Conservation (phyloP, 805 yeast species). For the Barnettozyma sp. region DNA sequence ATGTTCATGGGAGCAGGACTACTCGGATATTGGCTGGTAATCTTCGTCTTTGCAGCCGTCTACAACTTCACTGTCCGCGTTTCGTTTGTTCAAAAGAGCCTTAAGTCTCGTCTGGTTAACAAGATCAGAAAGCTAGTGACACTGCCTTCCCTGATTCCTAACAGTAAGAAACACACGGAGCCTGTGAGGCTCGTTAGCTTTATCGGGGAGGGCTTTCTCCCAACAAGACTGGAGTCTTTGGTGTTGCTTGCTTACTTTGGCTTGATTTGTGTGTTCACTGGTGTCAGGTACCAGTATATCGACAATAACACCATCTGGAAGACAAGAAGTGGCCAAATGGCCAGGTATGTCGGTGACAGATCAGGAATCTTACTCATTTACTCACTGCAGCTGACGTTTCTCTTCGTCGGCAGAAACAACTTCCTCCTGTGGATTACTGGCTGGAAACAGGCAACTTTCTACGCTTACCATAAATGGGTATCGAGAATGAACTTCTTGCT, state of each 20-base stretch:
- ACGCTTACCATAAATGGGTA: constrained; percentile 59
- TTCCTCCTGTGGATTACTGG: constrained; percentile 57
- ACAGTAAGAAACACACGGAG: constrained; percentile 18
- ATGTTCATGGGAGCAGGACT: constrained; percentile 40
- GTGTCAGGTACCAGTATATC: constrained; percentile 17
- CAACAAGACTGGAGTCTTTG: constrained; percentile 24
- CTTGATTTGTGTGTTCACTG: constrained; percentile 11
- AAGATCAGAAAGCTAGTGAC: constrained; percentile 15
- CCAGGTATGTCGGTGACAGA: constrained; percentile 25
- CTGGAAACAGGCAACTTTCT: constrained; percentile 57
- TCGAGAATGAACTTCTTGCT: constrained; percentile 37
- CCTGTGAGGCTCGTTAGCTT: constrained; percentile 12
- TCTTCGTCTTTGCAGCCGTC: constrained; percentile 36
- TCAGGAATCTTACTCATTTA: constrained; percentile 24
- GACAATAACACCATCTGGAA: constrained; percentile 18
- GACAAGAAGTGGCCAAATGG: constrained; percentile 13
- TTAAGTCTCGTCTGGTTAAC: constrained; percentile 14
- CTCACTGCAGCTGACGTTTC: constrained; percentile 44
- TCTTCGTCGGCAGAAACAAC: constrained; percentile 71
- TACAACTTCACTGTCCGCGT: constrained; percentile 18
- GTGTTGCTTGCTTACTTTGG: constrained; percentile 31
- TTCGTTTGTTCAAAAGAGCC: constrained; percentile 14
- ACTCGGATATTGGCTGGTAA: constrained; percentile 42
- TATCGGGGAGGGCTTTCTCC: constrained; percentile 21
- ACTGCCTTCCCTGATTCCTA: constrained; percentile 13